phyloP scores from a whole-genome alignment of 1,139 yeast genomes.

The Diutina neorugosa region DNA sequence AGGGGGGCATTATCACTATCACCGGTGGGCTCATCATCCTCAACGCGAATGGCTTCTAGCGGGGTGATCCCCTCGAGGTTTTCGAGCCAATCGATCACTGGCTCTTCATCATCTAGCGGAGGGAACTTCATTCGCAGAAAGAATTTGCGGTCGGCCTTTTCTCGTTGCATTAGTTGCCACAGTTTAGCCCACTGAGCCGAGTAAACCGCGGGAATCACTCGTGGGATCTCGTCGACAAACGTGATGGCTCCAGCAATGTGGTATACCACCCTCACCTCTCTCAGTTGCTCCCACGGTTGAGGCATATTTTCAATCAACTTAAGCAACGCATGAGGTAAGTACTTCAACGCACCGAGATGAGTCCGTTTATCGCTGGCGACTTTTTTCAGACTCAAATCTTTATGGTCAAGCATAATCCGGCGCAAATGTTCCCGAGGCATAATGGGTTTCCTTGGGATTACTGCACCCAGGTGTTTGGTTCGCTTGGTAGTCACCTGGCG shows the following conservation, averaged over 20 bases:
- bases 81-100: conserved; percentile 75
- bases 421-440: conserved; percentile 95
- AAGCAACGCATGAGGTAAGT: conserved; percentile 88
- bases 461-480: conserved; percentile 23
- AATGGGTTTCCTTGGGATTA: conserved; percentile 55
- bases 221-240: conserved; percentile 83
- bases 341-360: conserved; percentile 83
- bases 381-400: conserved; percentile 70
- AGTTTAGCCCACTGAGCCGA: conserved; percentile 92
- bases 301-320: conserved; percentile 94
- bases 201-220: conserved; percentile 86
- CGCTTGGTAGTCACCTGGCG: conserved; percentile 10
- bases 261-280: conserved; percentile 79
- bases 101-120: conserved; percentile 96
- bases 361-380: conserved; percentile 84
- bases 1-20: conserved; percentile 35
- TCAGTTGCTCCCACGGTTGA: conserved; percentile 90
- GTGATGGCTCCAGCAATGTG: conserved; percentile 93
- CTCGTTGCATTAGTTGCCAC: conserved; percentile 91
- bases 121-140: conserved; percentile 91
- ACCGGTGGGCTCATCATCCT: conserved; percentile 41
- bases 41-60: conserved; percentile 54
- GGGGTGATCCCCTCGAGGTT: conserved; percentile 66
- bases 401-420: conserved; percentile 73
- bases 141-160: conserved; percentile 80